Percentiles rank a stretch among this genome's conserved stretches.
These are phyloP conservation scores for Achaetomium macrosporum DNA, from an alignment of 2,329 filamentous ascomycete genomes.

Conservation along the genomic window DNA sequence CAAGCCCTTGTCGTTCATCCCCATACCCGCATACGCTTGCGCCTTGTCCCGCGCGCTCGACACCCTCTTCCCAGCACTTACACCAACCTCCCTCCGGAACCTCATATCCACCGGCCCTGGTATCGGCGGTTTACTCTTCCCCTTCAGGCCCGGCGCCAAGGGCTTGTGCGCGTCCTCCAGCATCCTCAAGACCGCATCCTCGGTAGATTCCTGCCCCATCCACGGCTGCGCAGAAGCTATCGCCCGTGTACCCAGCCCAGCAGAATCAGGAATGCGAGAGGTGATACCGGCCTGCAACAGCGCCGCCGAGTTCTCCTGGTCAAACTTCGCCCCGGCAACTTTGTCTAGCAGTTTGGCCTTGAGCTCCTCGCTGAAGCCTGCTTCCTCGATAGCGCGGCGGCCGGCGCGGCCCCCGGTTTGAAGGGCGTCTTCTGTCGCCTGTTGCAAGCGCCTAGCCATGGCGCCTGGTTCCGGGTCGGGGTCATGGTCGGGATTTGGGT, in stretches of 20 bases:
- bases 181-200: constrained; percentile 80
- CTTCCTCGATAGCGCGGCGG: constrained; percentile 54
- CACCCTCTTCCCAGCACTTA: constrained; percentile 41
- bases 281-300: constrained; percentile 41
- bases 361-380: constrained; percentile 58
- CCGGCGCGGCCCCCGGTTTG: constrained; percentile 54
- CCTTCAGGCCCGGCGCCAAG: constrained; percentile 46
- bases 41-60: constrained; percentile 54
- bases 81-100: constrained; percentile 35
- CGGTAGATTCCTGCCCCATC: constrained; percentile 68
- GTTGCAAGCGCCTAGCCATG: constrained; percentile 52
- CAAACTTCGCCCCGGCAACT: constrained; percentile 50
- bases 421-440: constrained; percentile 59
- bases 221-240: constrained; percentile 65
- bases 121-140: constrained; percentile 39
- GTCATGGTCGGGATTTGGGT: background rate
- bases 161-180: constrained; percentile 72
- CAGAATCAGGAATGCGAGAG: constrained; percentile 43
- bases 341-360: constrained; percentile 53
- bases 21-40: constrained; percentile 43
- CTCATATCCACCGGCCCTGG: constrained; percentile 47
- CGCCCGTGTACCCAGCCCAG: constrained; percentile 62
- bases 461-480: constrained; percentile 34
- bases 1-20: constrained; percentile 48
- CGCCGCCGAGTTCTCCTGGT: constrained; percentile 42